A percentile compares a stretch with the other conserved stretches of the same genome.
phyloP scores from a whole-genome alignment of 2,329 filamentous ascomycete genomes.

The Aciculosporium take region DNA sequence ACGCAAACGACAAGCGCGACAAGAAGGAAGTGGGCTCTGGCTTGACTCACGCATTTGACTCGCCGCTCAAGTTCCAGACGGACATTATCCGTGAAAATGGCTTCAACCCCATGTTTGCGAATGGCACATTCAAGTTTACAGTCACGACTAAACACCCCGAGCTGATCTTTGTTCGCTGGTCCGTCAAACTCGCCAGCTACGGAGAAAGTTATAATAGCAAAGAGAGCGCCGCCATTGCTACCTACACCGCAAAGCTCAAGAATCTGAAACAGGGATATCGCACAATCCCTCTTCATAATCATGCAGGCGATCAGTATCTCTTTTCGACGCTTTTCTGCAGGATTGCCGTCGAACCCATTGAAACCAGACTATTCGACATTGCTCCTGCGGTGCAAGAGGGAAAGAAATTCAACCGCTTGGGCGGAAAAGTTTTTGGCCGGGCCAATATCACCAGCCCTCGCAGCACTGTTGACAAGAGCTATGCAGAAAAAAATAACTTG shows the following conservation, averaged over 20 bases:
- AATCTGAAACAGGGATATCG: constrained; percentile 86
- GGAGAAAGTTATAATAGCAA: constrained; percentile 48
- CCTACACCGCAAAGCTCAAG: constrained; percentile 82
- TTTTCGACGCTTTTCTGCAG: constrained; percentile 91
- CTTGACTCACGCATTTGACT: constrained; percentile 26
- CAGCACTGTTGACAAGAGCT: constrained; percentile 38
- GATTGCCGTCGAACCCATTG: constrained; percentile 51
- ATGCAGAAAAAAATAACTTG: constrained; percentile 30
- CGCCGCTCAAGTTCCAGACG: constrained; percentile 66
- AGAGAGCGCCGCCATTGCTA: constrained; percentile 56
- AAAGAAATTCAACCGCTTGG: constrained; percentile 41
- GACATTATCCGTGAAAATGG: constrained; percentile 74
- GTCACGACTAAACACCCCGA: constrained; percentile 90
- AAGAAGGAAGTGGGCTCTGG: constrained; percentile 61
- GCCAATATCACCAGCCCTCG: constrained; percentile 36
- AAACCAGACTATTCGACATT: constrained; percentile 41
- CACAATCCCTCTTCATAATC: constrained; percentile 77
- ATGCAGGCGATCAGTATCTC: constrained; percentile 79
- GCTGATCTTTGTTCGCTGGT: constrained; percentile 85
- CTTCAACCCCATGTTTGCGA: constrained; percentile 73
- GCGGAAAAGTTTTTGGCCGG: constrained; percentile 44
- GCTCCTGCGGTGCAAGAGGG: constrained; percentile 25
- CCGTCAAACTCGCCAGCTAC: constrained; percentile 73
- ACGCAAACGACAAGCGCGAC: constrained; percentile 85
- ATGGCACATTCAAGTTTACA: constrained; percentile 63